Evolutionary conservation across 2,329 filamentous ascomycete genomes (phyloP).

Genomic region (Ustulina deusta): DNA sequence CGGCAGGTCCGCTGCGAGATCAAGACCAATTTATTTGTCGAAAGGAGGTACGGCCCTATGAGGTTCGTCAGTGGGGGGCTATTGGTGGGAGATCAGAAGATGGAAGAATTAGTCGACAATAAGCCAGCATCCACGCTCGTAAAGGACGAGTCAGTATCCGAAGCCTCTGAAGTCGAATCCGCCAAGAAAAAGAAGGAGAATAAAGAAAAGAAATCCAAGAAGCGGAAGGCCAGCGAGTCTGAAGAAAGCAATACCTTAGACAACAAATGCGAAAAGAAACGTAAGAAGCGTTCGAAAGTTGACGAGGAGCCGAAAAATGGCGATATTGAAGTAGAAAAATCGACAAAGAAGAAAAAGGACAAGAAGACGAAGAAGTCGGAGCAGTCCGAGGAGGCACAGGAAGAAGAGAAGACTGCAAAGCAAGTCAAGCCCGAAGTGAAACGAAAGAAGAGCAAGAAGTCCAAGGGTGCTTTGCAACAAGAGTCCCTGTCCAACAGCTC

Average conservation of each 20-base stretch:
- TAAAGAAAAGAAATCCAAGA: conserved; percentile 58
- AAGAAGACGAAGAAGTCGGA: conserved; percentile 48
- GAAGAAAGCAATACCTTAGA: conserved; percentile 53
- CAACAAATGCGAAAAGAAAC: conserved; percentile 52
- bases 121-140: conserved; percentile 52
- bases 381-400: conserved; percentile 47
- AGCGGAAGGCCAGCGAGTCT: conserved; percentile 54
- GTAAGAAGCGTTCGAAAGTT: conserved; percentile 52
- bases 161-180: conserved; percentile 39
- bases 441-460: conserved; percentile 48
- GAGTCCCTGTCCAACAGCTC: conserved; percentile 47
- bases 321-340: conserved; percentile 45
- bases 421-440: conserved; percentile 36
- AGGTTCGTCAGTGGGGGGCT: conserved; percentile 90
- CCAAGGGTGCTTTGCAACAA: conserved; percentile 52
- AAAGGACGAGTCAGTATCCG: conserved; percentile 55
- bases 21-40: conserved; percentile 79
- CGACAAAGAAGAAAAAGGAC: conserved; percentile 47
- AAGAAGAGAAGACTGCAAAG: conserved; percentile 35
- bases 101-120: conserved; percentile 50
- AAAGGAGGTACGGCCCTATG: conserved; percentile 81
- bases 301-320: conserved; percentile 39
- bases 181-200: conserved; percentile 55
- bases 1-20: conserved; percentile 75
- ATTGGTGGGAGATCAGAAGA: conserved; percentile 67